phyloP scores from a whole-genome alignment of 2,329 filamentous ascomycete species.

The Fusarium camptoceras region DNA sequence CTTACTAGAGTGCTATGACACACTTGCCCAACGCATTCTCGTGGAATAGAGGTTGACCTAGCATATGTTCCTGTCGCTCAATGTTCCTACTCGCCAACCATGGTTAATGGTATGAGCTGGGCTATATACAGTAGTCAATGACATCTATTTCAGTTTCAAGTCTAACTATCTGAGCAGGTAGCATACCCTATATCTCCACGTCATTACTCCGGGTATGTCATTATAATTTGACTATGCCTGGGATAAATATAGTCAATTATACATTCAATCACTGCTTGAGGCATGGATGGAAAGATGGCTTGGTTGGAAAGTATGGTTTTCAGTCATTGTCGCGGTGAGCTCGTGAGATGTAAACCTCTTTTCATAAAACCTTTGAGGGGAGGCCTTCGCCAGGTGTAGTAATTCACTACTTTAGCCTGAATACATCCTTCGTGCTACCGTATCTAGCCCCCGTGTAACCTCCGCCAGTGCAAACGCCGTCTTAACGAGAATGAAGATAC shows the following conservation, averaged over 20 bases:
- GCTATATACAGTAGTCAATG: neutral
- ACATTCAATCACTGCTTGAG: too few species aligned
- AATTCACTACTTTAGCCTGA: slow-evolving; percentile 22
- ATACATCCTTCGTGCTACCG: neutral
- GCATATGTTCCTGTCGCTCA: neutral
- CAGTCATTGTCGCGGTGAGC: neutral
- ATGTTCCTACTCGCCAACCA: neutral
- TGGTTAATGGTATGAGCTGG: neutral
- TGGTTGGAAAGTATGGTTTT: neutral
- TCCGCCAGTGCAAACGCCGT: neutral
- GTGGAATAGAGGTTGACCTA: neutral
- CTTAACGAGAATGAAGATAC: too few species aligned
- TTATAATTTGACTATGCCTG: neutral
- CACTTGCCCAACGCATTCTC: neutral
- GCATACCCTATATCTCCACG: neutral
- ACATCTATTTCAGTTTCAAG: neutral
- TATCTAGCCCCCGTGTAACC: neutral
- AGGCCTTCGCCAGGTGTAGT: slow-evolving; percentile 16
- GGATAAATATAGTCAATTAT: neutral
- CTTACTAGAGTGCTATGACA: neutral
- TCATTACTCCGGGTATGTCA: neutral
- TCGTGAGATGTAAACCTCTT: neutral
- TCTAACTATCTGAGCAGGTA: neutral
- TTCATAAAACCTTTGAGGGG: neutral
- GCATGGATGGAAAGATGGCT: too few species aligned